Evolutionary conservation across 176 grass and related monocot genomes (phyloP), one percentile per base, ranked within the genome.

Genomic region (Aechmea fasciata): DNA sequence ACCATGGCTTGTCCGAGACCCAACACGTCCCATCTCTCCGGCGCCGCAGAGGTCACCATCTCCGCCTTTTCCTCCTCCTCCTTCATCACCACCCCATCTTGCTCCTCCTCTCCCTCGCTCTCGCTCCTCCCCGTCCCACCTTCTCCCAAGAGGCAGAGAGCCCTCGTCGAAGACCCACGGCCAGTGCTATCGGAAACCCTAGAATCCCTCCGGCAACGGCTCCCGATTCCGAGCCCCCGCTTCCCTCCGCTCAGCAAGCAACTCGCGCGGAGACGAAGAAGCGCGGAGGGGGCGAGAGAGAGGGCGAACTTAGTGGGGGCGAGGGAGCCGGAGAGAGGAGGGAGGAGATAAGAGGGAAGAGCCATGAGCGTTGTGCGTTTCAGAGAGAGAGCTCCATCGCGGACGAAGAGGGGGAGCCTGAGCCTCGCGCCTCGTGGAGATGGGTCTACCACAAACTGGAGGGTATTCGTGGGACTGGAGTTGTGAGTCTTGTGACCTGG

Each of bases 1-100:
- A 96, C 93, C 93, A 97, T 97, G 65, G 93, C 86, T 75, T 97
- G 93, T 9, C 89, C 89, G 18, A 97, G 89, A 69, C 93, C 93
- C 13, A 97, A 77, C 48, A 97, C 86, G 63, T 92, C 93, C 93
- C 89, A 97, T 66, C 85, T 83, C 73, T 96, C 78, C 5, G 85
- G 81, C 1, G 66, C 74, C 10, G 70, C 49, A 55, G 83, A 77
- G 63, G 80, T 63, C 66, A 73, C 79, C 75, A 69, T 66, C 73
- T 67, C 68, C 64, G 75, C 77, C n/a, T 67, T 72, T 10, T 28
- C 49, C 68, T 66, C 70, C 51, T 26, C 83, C 12, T 57, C 77
- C 72, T 23, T 66, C 11, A 48, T 11, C 11, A 4, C 75, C 62
- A 9, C 68, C 22, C 10, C 62, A 57, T 13, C 66, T 67, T 17